Percentiles rank a stretch among this genome's conserved stretches.
phyloP scores from a whole-genome alignment of 805 yeast species.

The Yamadazyma tumulicola region DNA sequence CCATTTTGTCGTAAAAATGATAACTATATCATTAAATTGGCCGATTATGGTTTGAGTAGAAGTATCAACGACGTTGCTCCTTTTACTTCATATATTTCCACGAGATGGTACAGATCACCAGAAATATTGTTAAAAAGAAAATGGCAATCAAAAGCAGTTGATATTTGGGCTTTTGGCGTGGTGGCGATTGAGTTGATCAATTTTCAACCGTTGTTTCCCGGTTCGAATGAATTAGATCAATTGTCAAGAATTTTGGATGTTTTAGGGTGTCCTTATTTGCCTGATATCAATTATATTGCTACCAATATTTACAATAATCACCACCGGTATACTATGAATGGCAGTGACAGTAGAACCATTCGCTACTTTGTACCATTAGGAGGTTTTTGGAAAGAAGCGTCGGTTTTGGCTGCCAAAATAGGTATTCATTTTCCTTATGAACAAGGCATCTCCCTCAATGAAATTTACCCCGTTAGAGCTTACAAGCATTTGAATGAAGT shows the following conservation, averaged over 20 bases:
- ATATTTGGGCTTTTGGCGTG: constrained; percentile 84
- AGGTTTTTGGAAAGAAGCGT: constrained; percentile 72
- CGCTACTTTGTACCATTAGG: constrained; percentile 47
- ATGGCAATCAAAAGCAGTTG: constrained; percentile 65
- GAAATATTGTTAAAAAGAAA: constrained; percentile 68
- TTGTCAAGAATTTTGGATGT: constrained; percentile 60
- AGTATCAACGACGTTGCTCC: constrained; percentile 49
- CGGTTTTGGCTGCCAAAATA: constrained; percentile 44
- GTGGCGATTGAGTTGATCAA: constrained; percentile 73
- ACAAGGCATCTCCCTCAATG: constrained; percentile 47
- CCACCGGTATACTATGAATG: no score
- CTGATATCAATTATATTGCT: constrained; percentile 12
- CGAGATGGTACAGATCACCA: constrained; percentile 86
- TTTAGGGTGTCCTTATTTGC: constrained; percentile 67
- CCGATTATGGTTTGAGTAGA: constrained; percentile 79
- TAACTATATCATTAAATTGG: constrained; percentile 64
- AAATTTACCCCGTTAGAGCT: constrained; percentile 45
- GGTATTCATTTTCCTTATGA: constrained; percentile 57
- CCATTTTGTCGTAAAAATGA: constrained; percentile 40
- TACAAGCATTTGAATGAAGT: constrained; percentile 35
- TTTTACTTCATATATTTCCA: constrained; percentile 74
- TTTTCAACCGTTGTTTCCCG: constrained; percentile 80
- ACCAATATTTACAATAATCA: constrained; percentile 4
- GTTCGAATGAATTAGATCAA: constrained; percentile 76
- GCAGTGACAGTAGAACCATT: neutral